Conservation (phyloP, 805 yeast genomes). For the Wickerhamomyces chambardii region DNA sequence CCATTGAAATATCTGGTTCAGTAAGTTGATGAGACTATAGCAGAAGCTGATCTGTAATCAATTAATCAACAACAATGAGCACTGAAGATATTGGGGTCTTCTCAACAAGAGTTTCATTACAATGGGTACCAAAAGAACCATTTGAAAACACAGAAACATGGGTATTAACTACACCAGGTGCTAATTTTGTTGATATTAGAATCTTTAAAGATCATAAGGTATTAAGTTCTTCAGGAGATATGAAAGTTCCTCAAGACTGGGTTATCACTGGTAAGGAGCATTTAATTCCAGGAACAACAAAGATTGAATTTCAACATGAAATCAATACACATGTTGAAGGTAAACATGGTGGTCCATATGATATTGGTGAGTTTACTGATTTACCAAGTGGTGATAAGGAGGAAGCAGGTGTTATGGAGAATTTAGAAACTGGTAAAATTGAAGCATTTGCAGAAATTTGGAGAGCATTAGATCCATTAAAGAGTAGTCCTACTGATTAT, state of each 20-base stretch:
- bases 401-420: constrained; percentile 43
- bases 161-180: constrained; percentile 34
- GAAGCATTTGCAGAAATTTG: constrained; percentile 45
- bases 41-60: too few relatives aligned
- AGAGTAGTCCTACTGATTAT: constrained; percentile 20
- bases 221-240: too few relatives aligned
- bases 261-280: constrained; percentile 22
- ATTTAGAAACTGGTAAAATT: constrained; percentile 30
- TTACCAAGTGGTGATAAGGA: constrained; percentile 30
- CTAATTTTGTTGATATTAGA: constrained; percentile 39
- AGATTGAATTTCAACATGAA: constrained; percentile 3
- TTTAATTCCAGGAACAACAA: constrained; percentile 6
- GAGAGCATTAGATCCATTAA: constrained; percentile 36
- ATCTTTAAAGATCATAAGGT: constrained; percentile 10
- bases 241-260: constrained; percentile 15
- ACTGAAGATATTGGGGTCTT: neutral
- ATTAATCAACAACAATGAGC: too few relatives aligned
- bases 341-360: constrained; percentile 18
- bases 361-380: constrained; percentile 35
- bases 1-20: too few relatives aligned
- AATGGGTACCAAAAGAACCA: constrained; percentile 36
- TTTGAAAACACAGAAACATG: constrained; percentile 37
- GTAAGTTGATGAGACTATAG: too few relatives aligned
- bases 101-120: constrained; percentile 41
- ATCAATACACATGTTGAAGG: constrained; percentile 6